Evolutionary conservation across 352 stramenopile genomes (phyloP).

Genomic region (Saprolegnia diclina): DNA sequence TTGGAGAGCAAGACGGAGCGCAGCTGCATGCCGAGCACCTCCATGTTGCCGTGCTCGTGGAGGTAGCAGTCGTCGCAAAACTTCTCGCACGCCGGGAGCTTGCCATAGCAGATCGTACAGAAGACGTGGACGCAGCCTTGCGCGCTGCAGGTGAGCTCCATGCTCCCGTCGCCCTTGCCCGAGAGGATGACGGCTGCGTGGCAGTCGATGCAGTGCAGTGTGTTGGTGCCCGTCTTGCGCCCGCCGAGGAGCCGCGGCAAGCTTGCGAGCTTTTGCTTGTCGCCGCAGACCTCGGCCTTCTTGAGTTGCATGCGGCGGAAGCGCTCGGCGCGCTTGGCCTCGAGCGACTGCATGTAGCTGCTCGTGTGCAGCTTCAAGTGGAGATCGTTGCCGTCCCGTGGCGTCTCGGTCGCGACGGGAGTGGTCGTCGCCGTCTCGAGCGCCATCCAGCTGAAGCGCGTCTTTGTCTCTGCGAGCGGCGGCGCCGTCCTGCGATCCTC

Average conservation of each 20-base stretch:
- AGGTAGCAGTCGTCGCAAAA: conserved; percentile 74
- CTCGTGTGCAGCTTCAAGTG: conserved; percentile 40
- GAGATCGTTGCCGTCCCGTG: neutral
- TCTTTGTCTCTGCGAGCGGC: neutral
- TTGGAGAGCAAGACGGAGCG: conserved; percentile 52
- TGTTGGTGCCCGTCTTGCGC: conserved; percentile 51
- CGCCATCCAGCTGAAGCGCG: conserved; percentile 10
- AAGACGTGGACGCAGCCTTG: conserved; percentile 58
- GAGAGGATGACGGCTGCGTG: conserved; percentile 33
- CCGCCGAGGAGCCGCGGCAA: conserved; percentile 72
- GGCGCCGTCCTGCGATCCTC: neutral
- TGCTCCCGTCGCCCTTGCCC: conserved; percentile 29
- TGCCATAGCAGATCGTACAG: conserved; percentile 44
- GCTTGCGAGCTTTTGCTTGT: conserved; percentile 42
- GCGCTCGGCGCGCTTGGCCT: conserved; percentile 47
- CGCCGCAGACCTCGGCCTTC: conserved; percentile 55
- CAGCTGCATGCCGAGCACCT: conserved; percentile 56
- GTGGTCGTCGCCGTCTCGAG: neutral
- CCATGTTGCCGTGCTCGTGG: conserved; percentile 43
- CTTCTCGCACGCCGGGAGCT: conserved; percentile 43
- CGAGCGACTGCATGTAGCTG: conserved; percentile 48
- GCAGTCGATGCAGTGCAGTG: conserved; percentile 58
- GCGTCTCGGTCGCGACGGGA: neutral
- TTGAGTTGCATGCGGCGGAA: conserved; percentile 42
- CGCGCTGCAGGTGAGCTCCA: conserved; percentile 36